phyloP scores from a whole-genome alignment of 768 basidiomycete species.

The Amanita subjunquillea region DNA sequence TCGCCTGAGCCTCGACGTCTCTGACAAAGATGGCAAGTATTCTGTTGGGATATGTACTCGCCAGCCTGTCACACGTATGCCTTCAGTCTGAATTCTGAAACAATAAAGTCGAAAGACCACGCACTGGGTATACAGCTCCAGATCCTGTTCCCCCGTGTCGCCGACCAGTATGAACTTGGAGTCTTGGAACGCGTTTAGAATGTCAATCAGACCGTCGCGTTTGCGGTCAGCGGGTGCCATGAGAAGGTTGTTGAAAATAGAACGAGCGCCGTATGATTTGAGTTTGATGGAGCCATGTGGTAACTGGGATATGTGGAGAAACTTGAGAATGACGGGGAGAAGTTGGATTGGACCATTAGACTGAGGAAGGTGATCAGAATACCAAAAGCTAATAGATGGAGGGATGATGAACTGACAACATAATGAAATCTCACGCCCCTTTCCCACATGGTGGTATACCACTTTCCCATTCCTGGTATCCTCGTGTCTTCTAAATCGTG shows the following conservation, averaged over 20 bases:
- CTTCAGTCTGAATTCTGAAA: neutral
- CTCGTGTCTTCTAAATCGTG: slow-evolving; percentile 69
- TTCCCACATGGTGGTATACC: slow-evolving; percentile 62
- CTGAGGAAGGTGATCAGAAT: slow-evolving; percentile 21
- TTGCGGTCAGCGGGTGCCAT: slow-evolving; percentile 80
- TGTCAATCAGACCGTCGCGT: slow-evolving; percentile 67
- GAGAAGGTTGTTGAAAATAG: slow-evolving; percentile 75
- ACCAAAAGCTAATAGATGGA: no score
- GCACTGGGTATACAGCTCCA: slow-evolving; percentile 80
- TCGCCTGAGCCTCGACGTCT: slow-evolving; percentile 42
- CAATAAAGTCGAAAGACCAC: slow-evolving; percentile 8
- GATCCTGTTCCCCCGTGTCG: slow-evolving; percentile 90
- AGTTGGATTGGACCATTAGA: slow-evolving; percentile 87
- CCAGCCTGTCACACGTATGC: slow-evolving; percentile 29
- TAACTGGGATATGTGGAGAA: slow-evolving; percentile 58
- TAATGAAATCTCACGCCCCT: slow-evolving; percentile 79
- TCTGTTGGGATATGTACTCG: slow-evolving; percentile 56
- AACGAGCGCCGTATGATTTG: slow-evolving; percentile 77
- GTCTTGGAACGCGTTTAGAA: slow-evolving; percentile 63
- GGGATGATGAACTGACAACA: slow-evolving; percentile 55
- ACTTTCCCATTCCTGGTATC: slow-evolving; percentile 76
- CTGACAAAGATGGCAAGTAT: slow-evolving; percentile 78
- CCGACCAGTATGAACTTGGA: slow-evolving; percentile 80
- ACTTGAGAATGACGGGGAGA: slow-evolving; percentile 67
- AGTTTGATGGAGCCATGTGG: slow-evolving; percentile 73